Base-by-base conservation (phyloP, 345 rosid species). In the Salix koriyanagi region DNA sequence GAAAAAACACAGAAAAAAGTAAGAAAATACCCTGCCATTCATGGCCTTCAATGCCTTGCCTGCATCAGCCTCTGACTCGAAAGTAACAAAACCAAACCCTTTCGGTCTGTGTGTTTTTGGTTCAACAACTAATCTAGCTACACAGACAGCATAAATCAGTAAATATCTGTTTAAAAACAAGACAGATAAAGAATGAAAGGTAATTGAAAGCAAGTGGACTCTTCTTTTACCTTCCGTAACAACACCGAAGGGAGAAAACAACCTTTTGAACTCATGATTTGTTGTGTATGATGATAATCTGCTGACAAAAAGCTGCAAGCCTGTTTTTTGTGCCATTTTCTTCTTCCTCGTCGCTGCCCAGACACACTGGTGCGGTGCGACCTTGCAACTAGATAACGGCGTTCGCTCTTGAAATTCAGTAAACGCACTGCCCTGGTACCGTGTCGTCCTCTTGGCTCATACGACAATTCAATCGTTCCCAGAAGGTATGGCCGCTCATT, bases 61-160 rank as follows among this genome's bases (percentile, higher is more conserved):
- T 0, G 96, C 94, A 18, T 90, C 93, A 41, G 60, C 54, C 72
- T 87, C 90, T 4, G 88, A 88, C 46, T 88, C 87, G 48, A 83
- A 92, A 0, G 87, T 84, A 41, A 91, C 83, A 66, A 93, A 93
- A 39, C 96, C 97, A 25, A 86, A 93, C 21, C 97, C 94, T 85
- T 88, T 89, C 16, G 91, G 91, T 77, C 91, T 89, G 77, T 76
- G 85, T 7, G 92, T 91, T 72, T 50, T 71, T 16, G 88, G 85
- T 70, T 90, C 91, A 23, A 30, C 75, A 23, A 89, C 76, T 42
- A 91, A 69, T 75, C 88, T 85, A 58, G 89, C 97, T 93, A 60
- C 54, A 79, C 11, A 32, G 42, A 18, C 50, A 58, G 64, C 39
- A 23, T 61, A 1, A 50, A 41, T n/a, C 5, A 4, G 41, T 19